These are phyloP conservation scores for Candida peoriensis DNA, from an alignment of 805 yeast genomes.

Conservation along the genomic window DNA sequence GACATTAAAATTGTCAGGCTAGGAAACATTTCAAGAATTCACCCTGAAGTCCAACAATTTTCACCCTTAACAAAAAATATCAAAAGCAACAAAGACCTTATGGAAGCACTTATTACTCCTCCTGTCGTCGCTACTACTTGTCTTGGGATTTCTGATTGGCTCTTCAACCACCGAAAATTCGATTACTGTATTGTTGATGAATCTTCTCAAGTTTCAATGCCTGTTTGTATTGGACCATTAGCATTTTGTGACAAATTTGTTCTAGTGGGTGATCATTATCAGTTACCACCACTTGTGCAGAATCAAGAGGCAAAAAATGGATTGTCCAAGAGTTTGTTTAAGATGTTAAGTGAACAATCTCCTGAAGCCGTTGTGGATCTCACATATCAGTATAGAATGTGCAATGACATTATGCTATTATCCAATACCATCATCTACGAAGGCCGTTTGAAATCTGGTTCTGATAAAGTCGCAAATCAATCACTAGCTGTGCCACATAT, in stretches of 20 bases:
- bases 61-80: slow-evolving; percentile 40
- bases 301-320: slow-evolving; percentile 58
- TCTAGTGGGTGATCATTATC: slow-evolving; percentile 95
- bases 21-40: slow-evolving; percentile 58
- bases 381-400: slow-evolving; percentile 88
- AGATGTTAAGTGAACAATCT: slow-evolving; percentile 60
- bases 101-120: slow-evolving; percentile 44
- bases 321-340: slow-evolving; percentile 72
- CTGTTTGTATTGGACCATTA: slow-evolving; percentile 85
- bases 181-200: slow-evolving; percentile 96
- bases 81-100: slow-evolving; percentile 40
- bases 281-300: slow-evolving; percentile 82
- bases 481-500: slow-evolving; percentile 42
- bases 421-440: slow-evolving; percentile 78
- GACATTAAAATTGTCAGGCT: slow-evolving; percentile 55
- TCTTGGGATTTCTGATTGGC: slow-evolving; percentile 62
- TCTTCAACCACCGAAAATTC: slow-evolving; percentile 54
- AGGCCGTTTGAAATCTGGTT: slow-evolving; percentile 74
- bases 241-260: slow-evolving; percentile 73
- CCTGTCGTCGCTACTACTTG: slow-evolving; percentile 88
- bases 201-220: slow-evolving; percentile 93
- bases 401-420: slow-evolving; percentile 77
- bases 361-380: slow-evolving; percentile 76
- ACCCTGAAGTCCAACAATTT: slow-evolving; percentile 51
- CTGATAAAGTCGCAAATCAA: slow-evolving; percentile 55